Base-by-base conservation (phyloP, 2,329 filamentous ascomycete species). In the Aspergillus sp. region DNA sequence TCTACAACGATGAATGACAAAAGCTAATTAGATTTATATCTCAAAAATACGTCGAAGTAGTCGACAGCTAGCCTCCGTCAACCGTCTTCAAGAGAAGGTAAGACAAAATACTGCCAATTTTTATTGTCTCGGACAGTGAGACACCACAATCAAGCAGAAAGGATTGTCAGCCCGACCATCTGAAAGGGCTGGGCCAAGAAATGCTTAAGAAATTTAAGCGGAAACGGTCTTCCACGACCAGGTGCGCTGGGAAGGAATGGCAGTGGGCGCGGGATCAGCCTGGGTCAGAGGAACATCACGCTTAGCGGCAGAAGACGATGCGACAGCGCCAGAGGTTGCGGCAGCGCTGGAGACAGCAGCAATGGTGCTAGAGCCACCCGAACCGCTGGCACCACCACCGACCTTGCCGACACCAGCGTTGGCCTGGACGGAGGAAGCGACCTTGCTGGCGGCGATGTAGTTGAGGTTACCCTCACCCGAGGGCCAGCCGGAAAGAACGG, bases 361-460 rank as follows among this genome's bases (percentile, higher is more conserved):
- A 36, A 40, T 40, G 6, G 40, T 35, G 33, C 44, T 51, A 26
- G 47, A 44, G 33, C 33, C 33, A 29, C 2, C 8, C 13, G 11
- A 38, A 13, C 26, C 8, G 11, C 33, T 7, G 11, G 32, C 43
- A 27, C 38, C 43, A 28, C 26, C 26, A n/a, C 38, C 37, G 7
- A 57, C 38, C 47, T 60, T 59, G 6, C 60, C 34, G 34, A 65
- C 38, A 49, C 64, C 64, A 10, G 64, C 64, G 40, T 62, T 60
- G 7, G 54, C 42, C 13, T 50, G 45, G 19, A 64, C 60, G n/a
- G 51, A 61, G 3, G 53, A 50, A 10, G 49, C 43, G n/a, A 66
- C 60, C 11, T 57, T 45, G 26, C 49, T 51, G 4, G 52, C 54
- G 4, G 55, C 43, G 27, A 52, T 47, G 33, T 65, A 54, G 9